Evolutionary conservation across 2,329 filamentous ascomycete genomes (phyloP), one percentile per base, ranked within the genome.

Genomic region (Xenoacremonium recifei): DNA sequence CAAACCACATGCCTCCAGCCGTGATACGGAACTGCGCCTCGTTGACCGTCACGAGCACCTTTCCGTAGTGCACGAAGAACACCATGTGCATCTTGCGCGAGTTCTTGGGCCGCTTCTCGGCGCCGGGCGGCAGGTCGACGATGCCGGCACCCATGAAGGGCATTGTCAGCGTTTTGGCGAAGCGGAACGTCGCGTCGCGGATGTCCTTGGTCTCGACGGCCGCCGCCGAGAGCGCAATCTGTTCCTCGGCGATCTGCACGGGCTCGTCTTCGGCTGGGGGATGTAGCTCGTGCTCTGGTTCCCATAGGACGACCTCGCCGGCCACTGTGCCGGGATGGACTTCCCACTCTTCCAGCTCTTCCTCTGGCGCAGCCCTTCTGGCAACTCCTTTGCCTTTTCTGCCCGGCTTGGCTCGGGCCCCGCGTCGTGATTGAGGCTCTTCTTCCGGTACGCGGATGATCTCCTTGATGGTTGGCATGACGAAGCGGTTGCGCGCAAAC

Each of bases 71-170:
- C 21, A 99, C 86, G 56, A 95, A 96, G 65, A 97, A 97, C 1
- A 87, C 84, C 85, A 99, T 93, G 61, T 96, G 90, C 89, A 96
- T 97, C 70, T 87, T 91, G 49, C 92, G 79, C 25, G 87, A 87
- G 66, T 96, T 97, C 75, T 97, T 97, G 36, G 85, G 80, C 54
- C 84, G 82, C 73, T 99, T 99, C 60, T 87, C 81, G 21, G 87
- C 82, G 3, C 86, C 85, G 0, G 89, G 84, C 5, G 89, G 88
- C 37, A 99, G 71, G 57, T 97, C 92, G 27, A 99, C 87, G 39
- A 97, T 79, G 13, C 93, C 93, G 9, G 87, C 85, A 23, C 90
- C 91, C 64, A 97, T 89, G 65, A 96, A 97, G 0, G 86, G 82
- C 47, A 87, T 73, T 20, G 83, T 88, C 43, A 95, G 77, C 47